Base-by-base conservation (phyloP, 768 basidiomycete genomes). In the Calocera cornea region DNA sequence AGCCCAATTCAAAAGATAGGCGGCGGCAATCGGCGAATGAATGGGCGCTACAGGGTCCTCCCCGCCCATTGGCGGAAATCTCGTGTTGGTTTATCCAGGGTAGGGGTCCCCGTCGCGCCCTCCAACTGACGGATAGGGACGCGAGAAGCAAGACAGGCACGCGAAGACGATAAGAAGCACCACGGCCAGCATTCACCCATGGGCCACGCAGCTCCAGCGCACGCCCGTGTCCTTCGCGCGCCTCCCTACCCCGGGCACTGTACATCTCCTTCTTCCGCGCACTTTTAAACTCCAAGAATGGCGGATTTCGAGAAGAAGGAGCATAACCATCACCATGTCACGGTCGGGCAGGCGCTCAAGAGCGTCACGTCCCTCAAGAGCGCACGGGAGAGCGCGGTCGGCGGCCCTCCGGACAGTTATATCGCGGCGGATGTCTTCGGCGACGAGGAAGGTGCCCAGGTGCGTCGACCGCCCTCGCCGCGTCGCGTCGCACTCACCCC, bases 391-490 rank as follows among this genome's bases (percentile, higher is more conserved):
- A 10, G 66, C 67, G 1, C 70, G 63, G 38, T 70, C 67, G 24
- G 66, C 70, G 0, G 47, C 36, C 36, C 36, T 54, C 11, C 73
- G 71, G 38, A 70, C 7, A 38, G 68, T n/a, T 17, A 70, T 69
- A 64, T 73, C 72, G 60, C 68, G 69, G 0, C 60, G 24, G 79
- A 84, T 65, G 82, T 84, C 47, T 81, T 84, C 68, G 77, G 77
- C 64, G 75, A 81, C 67, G 78, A 78, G 47, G 76, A 77, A 1
- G 76, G 77, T 44, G 77, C 81, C 66, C 49, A 69, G 41, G 69
- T 69, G 7, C 22, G 63, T 64, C 19, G n/a, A 17, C 36, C 17
- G 3, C 34, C 11, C 33, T 10, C 63, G 19, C 34, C 19, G 31
- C 40, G 12, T 40, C 44, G 27, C 19, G 22, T 17, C 12, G 40